These are phyloP conservation scores for Glycine latifolia DNA, from an alignment of 306 rosid genomes.

Conservation along the genomic window DNA sequence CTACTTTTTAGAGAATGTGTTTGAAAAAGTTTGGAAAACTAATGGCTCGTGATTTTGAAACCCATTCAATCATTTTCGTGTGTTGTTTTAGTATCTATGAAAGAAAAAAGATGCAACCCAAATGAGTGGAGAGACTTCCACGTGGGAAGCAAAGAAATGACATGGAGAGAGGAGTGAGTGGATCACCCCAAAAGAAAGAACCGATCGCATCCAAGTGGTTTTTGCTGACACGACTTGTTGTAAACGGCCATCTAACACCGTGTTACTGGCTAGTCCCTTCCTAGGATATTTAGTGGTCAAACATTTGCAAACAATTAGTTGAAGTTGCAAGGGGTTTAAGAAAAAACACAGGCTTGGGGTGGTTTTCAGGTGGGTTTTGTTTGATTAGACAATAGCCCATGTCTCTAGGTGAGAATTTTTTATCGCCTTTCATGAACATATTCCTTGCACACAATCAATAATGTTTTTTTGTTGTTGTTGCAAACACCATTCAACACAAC, in stretches of 20 bases:
- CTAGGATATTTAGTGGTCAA: conserved; percentile 54
- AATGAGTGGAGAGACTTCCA: conserved; percentile 61
- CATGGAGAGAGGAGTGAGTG: conserved; percentile 55
- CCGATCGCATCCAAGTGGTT: conserved; percentile 62
- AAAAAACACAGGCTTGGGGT: conserved; percentile 46
- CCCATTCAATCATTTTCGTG: conserved; percentile 37
- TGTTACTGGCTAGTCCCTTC: conserved; percentile 49
- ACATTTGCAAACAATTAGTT: conserved; percentile 53
- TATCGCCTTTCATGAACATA: not conserved
- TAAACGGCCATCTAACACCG: conserved; percentile 50
- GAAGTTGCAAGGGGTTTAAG: conserved; percentile 69
- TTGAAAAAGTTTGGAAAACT: conserved; percentile 2
- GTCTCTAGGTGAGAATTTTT: conserved; percentile 55
- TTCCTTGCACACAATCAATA: conserved; percentile 17
- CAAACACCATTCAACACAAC: conserved; percentile 10
- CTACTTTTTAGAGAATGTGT: not conserved
- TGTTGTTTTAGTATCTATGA: conserved; percentile 42
- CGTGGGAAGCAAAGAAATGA: conserved; percentile 57
- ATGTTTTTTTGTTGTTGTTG: conserved; percentile 1
- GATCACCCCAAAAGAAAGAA: conserved; percentile 65
- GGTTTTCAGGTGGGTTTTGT: conserved; percentile 63
- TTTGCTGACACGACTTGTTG: conserved; percentile 46
- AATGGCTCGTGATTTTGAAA: conserved; percentile 26
- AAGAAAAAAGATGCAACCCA: conserved; percentile 59
- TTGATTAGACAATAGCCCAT: conserved; percentile 59